Evolutionary conservation across 495 filamentous ascomycete species (phyloP).

Genomic region (Pseudotulostoma volvatum): DNA sequence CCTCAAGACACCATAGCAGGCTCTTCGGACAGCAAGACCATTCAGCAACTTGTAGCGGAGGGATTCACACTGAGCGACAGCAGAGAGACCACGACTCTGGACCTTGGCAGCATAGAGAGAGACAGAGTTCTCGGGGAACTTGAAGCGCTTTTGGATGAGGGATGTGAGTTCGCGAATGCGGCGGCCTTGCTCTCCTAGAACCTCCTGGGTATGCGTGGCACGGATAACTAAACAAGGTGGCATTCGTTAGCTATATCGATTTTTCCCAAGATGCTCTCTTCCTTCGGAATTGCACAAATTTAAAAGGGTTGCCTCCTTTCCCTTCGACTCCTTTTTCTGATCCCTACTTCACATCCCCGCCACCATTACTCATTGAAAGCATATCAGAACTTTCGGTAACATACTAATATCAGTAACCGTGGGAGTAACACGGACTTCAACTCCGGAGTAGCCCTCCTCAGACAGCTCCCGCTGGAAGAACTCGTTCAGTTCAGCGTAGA

Average conservation of each 20-base stretch:
- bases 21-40: constrained; percentile 90
- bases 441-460: constrained; percentile 98
- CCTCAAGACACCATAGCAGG: constrained; percentile 97
- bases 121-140: constrained; percentile 99
- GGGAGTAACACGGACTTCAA: constrained; percentile 98
- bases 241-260: constrained; percentile 23
- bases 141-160: constrained; percentile 99
- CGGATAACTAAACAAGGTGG: constrained; percentile 60
- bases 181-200: constrained; percentile 97
- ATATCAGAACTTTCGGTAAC: constrained; percentile 17
- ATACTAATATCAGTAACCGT: constrained; percentile 98
- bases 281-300: too few species aligned
- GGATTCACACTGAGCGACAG: constrained; percentile 99
- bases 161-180: constrained; percentile 99
- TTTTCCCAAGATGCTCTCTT: too few species aligned
- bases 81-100: constrained; percentile 98
- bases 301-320: too few species aligned
- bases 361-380: constrained; percentile 7
- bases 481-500: constrained; percentile 99
- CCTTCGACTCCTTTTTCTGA: constrained; percentile 8
- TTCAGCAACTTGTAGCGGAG: constrained; percentile 99
- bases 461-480: constrained; percentile 99
- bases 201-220: constrained; percentile 99
- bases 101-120: constrained; percentile 99
- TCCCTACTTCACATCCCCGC: constrained; percentile 1